Evolutionary conservation across 306 rosid genomes (phyloP), one percentile per base, ranked within the genome.

Genomic region (Fragaria vesca): DNA sequence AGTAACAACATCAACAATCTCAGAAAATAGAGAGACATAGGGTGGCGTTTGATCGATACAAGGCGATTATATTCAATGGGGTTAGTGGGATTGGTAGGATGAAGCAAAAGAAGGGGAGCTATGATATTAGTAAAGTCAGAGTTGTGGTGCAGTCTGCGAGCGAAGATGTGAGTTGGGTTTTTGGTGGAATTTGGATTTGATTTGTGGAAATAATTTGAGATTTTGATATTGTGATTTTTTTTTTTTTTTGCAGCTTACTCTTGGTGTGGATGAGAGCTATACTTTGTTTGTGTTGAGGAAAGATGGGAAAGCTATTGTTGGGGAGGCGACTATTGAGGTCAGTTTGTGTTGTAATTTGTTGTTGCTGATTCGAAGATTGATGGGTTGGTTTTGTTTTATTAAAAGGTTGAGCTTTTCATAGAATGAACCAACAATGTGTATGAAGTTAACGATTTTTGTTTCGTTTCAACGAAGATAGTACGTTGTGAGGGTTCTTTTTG

Each of bases 211-310:
- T 72, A 42, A 76, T 55, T 42, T 68, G 34, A 20, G 74, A 55
- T 84, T 82, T 30, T 80, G 71, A 8, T 67, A 57, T 6, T 55
- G 18, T 3, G 28, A 24, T 13, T 65, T 65, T 66, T 36, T 12
- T 2, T 6, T 32, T 24, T 24, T 12, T 9, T 75, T 54, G 72
- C 88, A 96, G 99, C 96, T 96, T 84, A 96, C 91, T 83, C 90
- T 96, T 70, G 99, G 97, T 24, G 94, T 86, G 54, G 99, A 96
- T 74, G 99, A 96, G 85, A 95, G 96, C 90, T 93, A 96, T 79
- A 73, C 81, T 46, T 87, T 96, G 88, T 24, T 75, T 58, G 86
- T 93, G 77, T 75, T 87, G 36, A 86, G 84, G 78, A 79, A 86
- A 55, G 86, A 83, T 16, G 90, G 84, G 30, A 69, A 82, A 50